A percentile compares a stretch with the other conserved stretches of the same genome.
Conservation (phyloP, 495 filamentous ascomycete genomes). For the Trichoderma parareesei region DNA sequence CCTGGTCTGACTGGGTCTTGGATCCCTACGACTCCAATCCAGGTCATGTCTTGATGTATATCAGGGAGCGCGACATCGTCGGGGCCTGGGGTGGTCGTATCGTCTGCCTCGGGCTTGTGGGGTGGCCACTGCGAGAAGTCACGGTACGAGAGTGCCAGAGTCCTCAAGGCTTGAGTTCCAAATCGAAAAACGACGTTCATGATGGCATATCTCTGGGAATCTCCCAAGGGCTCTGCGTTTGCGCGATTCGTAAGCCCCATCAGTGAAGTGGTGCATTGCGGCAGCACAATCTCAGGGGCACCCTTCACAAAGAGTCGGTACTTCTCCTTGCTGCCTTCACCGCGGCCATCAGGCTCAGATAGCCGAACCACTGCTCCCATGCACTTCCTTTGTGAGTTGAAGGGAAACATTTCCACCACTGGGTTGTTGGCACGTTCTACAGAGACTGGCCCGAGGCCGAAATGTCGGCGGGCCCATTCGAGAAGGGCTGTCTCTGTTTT, state of each 20-base stretch:
- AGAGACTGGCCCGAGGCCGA: slow-evolving; percentile 51
- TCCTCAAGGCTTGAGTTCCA: slow-evolving; percentile 72
- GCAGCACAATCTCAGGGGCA: slow-evolving; percentile 75
- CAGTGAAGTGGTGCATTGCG: slow-evolving; percentile 52
- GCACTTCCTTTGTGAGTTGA: slow-evolving; percentile 80
- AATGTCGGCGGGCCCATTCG: slow-evolving; percentile 48
- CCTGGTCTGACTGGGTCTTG: slow-evolving; percentile 67
- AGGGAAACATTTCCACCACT: slow-evolving; percentile 68
- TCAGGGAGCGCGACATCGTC: slow-evolving; percentile 31
- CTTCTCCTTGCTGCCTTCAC: background rate
- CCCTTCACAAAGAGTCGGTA: slow-evolving; percentile 77
- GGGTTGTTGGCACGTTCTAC: slow-evolving; percentile 51
- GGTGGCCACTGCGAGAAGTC: slow-evolving; percentile 91
- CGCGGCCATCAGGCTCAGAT: background rate
- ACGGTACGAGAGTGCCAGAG: slow-evolving; percentile 77
- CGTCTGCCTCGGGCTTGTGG: background rate
- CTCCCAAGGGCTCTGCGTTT: slow-evolving; percentile 44
- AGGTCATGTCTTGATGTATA: slow-evolving; percentile 59
- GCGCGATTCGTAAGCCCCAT: slow-evolving; percentile 50
- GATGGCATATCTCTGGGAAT: background rate
- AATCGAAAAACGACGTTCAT: slow-evolving; percentile 62
- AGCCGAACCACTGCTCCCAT: slow-evolving; percentile 75
- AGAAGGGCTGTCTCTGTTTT: slow-evolving; percentile 70
- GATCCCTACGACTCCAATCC: slow-evolving; percentile 65
- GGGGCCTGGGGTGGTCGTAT: background rate